A percentile compares a stretch with the other conserved stretches of the same genome.
phyloP scores from a whole-genome alignment of 2,329 filamentous ascomycete species.

The Fusarium sacchari region DNA sequence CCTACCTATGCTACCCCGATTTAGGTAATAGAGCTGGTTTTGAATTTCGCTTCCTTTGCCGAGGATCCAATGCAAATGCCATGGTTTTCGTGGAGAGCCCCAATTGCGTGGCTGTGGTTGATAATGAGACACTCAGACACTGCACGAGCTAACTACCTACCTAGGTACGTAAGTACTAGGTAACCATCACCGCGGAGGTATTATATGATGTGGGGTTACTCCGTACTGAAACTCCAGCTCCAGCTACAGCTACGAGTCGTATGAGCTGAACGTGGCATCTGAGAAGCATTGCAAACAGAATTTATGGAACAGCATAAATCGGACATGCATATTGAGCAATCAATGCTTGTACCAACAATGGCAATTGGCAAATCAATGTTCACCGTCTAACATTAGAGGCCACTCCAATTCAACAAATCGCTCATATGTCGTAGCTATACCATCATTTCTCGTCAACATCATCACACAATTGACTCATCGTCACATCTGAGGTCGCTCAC shows the following conservation, averaged over 20 bases:
- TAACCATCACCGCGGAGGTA: not conserved
- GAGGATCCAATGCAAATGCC: slow-evolving; percentile 16
- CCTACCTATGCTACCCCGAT: slow-evolving; percentile 10
- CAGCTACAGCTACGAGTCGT: not conserved
- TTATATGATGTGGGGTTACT: slow-evolving; percentile 2
- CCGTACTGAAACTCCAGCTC: not conserved
- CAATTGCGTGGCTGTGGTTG: slow-evolving; percentile 17
- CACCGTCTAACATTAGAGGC: not conserved
- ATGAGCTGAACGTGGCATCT: not conserved
- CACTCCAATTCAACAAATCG: not conserved
- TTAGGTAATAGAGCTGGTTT: not conserved
- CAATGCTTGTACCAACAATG: not conserved
- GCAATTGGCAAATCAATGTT: not conserved
- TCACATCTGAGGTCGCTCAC: not conserved
- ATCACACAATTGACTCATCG: not conserved
- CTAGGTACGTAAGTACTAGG: no score
- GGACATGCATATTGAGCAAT: not conserved
- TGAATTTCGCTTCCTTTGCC: slow-evolving; percentile 1
- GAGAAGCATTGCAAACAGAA: not conserved
- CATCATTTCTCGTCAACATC: not conserved
- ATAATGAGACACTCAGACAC: not conserved
- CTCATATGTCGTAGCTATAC: not conserved
- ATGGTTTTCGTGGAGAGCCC: not conserved
- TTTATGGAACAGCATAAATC: not conserved
- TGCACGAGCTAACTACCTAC: not conserved